Evolutionary conservation across 495 filamentous ascomycete species (phyloP), one percentile per base, ranked within the genome.

Genomic region (Aspergillus baeticus): DNA sequence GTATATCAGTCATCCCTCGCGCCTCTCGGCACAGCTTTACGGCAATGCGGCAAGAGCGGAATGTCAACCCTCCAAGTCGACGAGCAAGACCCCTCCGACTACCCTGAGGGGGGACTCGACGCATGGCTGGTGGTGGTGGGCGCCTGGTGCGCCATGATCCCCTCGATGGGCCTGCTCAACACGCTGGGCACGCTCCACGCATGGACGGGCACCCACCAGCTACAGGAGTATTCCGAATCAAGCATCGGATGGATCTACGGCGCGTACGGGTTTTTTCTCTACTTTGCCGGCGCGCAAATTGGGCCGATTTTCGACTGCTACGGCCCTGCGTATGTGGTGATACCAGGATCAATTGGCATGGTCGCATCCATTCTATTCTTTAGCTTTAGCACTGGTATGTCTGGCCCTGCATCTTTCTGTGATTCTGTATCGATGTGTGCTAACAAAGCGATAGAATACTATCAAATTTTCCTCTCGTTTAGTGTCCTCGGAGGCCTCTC

Each of bases 191-290:
- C 82, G 1, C 79, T 90, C 33, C 83, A 90, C 11, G 61, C 65
- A 0, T 70, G 67, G 82, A 81, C 21, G 79, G 85, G 61, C 69
- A 67, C 70, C 77, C 60, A 85, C 80, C 70, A 70, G 48, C 72
- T 91, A 3, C 68, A 70, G 6, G 61, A 73, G n/a, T 79, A 85
- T 53, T 74, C 73, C 5, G 70, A 79, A 18, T 81, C 82, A 13
- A 78, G 76, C 6, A 78, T 90, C 23, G 88, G 87, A 14, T 91
- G 87, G 87, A 86, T 92, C 38, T 90, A 87, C 61, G 82, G 83
- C 6, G 59, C 87, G 8, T 89, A 87, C 61, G 74, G 76, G 2
- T 88, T 88, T 56, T 73, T 91, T 33, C 69, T 79, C 10, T 84
- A 60, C 18, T 46, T 83, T 39, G 77, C 73, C 3, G 75, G 80